Evolutionary conservation across 768 basidiomycete genomes (phyloP).

Genomic region (Kwoniella dendrophila): DNA sequence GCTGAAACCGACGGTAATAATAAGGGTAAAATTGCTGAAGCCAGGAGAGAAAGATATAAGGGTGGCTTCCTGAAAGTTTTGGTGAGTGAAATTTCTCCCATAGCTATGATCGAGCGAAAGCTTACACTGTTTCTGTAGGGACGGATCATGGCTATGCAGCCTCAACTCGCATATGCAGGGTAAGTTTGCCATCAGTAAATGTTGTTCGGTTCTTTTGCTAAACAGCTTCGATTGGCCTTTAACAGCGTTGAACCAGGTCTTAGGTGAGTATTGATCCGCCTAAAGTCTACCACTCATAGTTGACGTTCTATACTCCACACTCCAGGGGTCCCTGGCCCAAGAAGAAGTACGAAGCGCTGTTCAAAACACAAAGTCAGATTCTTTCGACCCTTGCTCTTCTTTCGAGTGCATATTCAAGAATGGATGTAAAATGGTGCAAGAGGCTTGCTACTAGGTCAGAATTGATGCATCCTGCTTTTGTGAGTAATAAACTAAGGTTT

Average conservation of each 20-base stretch:
- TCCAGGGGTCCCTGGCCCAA: slow-evolving; percentile 63
- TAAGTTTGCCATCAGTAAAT: slow-evolving; percentile 43
- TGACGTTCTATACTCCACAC: too few species aligned
- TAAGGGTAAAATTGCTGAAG: slow-evolving; percentile 42
- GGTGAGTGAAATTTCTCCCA: slow-evolving; percentile 25
- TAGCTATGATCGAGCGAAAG: not conserved
- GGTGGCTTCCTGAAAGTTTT: slow-evolving; percentile 44
- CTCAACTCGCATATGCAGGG: slow-evolving; percentile 32
- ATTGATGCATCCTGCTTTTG: slow-evolving; percentile 65
- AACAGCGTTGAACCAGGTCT: slow-evolving; percentile 38
- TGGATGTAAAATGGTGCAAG: slow-evolving; percentile 59
- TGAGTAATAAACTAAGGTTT: too few species aligned
- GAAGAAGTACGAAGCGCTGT: slow-evolving; percentile 59
- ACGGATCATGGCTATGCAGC: slow-evolving; percentile 29
- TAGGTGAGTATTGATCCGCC: slow-evolving; percentile 21
- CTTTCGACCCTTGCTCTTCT: slow-evolving; percentile 55
- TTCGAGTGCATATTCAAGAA: slow-evolving; percentile 58
- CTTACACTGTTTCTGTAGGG: slow-evolving; percentile 20
- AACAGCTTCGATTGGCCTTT: not conserved
- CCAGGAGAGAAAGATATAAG: slow-evolving; percentile 34
- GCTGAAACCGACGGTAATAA: slow-evolving; percentile 31
- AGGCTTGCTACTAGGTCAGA: slow-evolving; percentile 59
- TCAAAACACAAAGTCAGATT: slow-evolving; percentile 59
- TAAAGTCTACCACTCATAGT: slow-evolving; percentile 52
- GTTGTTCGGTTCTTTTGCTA: not conserved